These are phyloP conservation scores for Aspergillus panamensis DNA, from an alignment of 495 filamentous ascomycete genomes.

Conservation along the genomic window DNA sequence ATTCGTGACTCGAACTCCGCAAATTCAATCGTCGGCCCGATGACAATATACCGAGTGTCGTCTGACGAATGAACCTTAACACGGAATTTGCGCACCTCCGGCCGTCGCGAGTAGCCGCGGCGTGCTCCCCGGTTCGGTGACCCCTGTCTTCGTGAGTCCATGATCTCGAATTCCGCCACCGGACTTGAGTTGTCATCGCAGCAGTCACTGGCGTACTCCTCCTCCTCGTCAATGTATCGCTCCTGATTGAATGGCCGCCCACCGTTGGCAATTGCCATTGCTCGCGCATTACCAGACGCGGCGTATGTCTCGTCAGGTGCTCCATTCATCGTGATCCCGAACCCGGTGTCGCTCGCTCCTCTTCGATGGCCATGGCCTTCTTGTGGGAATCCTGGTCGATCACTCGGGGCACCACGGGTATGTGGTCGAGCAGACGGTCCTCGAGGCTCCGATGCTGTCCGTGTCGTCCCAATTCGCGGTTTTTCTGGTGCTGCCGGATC, in stretches of 20 bases:
- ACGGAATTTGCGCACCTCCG: conserved; percentile 60
- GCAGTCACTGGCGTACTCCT: conserved; percentile 62
- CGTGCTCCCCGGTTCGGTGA: conserved; percentile 31
- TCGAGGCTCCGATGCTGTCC: conserved; percentile 54
- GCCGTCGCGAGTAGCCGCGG: conserved; percentile 31
- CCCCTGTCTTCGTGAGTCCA: conserved; percentile 39
- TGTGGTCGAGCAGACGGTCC: conserved; percentile 27
- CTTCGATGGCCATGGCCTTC: conserved; percentile 30
- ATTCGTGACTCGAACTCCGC: conserved; percentile 71
- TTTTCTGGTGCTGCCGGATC: conserved; percentile 28
- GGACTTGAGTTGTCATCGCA: conserved; percentile 60
- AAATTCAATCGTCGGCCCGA: conserved; percentile 68
- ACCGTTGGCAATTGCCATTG: conserved; percentile 21
- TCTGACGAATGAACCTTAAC: conserved; percentile 84
- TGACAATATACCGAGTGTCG: conserved; percentile 93
- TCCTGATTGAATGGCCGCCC: conserved; percentile 43
- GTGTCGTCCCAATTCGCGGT: conserved; percentile 49
- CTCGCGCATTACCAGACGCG: conserved; percentile 49
- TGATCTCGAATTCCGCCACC: conserved; percentile 81
- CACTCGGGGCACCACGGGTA: background rate
- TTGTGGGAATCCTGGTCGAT: conserved; percentile 14
- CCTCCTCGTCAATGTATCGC: conserved; percentile 69
- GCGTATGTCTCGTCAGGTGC: conserved; percentile 69
- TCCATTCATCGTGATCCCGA: conserved; percentile 35
- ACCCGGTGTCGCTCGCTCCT: conserved; percentile 33